Percentiles rank a stretch among this genome's conserved stretches.
phyloP scores from a whole-genome alignment of 2,329 filamentous ascomycete species.

The Cadophora malorum region DNA sequence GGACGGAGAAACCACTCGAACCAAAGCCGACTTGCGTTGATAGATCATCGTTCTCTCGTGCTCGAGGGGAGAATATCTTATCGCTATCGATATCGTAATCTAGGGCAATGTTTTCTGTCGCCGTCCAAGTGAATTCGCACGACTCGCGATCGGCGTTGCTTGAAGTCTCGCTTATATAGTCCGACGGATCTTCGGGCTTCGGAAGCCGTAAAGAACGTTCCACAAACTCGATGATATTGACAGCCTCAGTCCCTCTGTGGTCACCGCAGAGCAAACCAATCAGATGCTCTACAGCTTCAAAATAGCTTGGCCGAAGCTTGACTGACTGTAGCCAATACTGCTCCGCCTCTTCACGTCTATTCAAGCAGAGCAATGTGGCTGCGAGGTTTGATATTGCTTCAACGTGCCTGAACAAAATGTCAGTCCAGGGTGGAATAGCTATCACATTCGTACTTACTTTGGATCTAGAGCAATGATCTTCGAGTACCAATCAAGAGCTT shows the following conservation, averaged over 20 bases:
- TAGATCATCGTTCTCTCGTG: conserved; percentile 33
- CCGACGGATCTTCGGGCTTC: conserved; percentile 55
- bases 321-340: conserved; percentile 86
- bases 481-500: conserved; percentile 76
- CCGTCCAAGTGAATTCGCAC: conserved; percentile 34
- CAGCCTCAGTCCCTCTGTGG: conserved; percentile 82
- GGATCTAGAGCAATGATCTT: conserved; percentile 63
- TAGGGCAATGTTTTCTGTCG: conserved; percentile 40
- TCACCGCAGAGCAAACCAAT: conserved; percentile 85
- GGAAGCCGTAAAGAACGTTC: conserved; percentile 71
- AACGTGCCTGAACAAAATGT: conserved; percentile 61
- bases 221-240: conserved; percentile 85
- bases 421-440: neutral
- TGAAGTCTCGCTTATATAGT: conserved; percentile 64
- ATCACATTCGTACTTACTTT: conserved; percentile 52
- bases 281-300: conserved; percentile 94
- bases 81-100: conserved; percentile 43
- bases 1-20: conserved; percentile 83
- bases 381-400: conserved; percentile 95
- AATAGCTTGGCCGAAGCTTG: conserved; percentile 81
- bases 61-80: conserved; percentile 30
- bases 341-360: conserved; percentile 83
- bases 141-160: conserved; percentile 53
- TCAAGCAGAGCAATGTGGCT: conserved; percentile 84
- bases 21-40: conserved; percentile 59